Evolutionary conservation across 352 stramenopile species (phyloP), one percentile per base, ranked within the genome.

Genomic region (Phytophthora pluvialis): DNA sequence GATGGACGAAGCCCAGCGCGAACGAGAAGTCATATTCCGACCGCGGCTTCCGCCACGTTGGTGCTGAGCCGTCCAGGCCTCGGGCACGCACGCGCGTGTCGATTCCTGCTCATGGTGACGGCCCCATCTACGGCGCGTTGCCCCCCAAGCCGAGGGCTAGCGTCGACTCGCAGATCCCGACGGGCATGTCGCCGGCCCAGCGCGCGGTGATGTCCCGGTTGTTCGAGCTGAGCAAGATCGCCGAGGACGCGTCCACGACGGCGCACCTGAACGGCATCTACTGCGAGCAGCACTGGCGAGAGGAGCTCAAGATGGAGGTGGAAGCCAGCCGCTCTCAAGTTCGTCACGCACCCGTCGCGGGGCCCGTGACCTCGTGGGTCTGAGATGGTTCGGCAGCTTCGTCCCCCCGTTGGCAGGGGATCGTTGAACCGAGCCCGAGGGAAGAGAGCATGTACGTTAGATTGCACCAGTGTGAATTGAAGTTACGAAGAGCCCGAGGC

Each of bases 151-250:
- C 64, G 31, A 60, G 36, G 40, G 5, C 54, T 31, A 59, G 35
- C 36, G 44, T 35, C 3, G 29, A 63, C 3, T 49, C 18, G 18
- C 46, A 60, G 28, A 38, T 67, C 9, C 53, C 70, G 11, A 15
- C 53, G 12, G 59, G 33, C 7, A 58, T 64, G 44, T 54, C 45
- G 5, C 35, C 69, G 13, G 56, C 60, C 3, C 25, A 74, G 43
- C 55, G 53, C 21, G 50, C 61, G 7, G 9, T 77, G 48, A 69
- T 77, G 69, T 61, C 40, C 9, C 58, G 50, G 0, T 65, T 91
- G 51, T 68, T 86, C 25, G 73, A 91, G 46, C 54, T 91, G 11
- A 77, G 76, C 44, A 75, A 72, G 29, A 78, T 78, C 11, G 82
- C 72, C 0, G 73, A 88, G 42, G 71, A 75, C 10, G 63, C 82